Percentiles rank a stretch among this genome's conserved stretches.
Evolutionary conservation across 305 asterid species (phyloP).

Genomic region (Petunia hybrid): DNA sequence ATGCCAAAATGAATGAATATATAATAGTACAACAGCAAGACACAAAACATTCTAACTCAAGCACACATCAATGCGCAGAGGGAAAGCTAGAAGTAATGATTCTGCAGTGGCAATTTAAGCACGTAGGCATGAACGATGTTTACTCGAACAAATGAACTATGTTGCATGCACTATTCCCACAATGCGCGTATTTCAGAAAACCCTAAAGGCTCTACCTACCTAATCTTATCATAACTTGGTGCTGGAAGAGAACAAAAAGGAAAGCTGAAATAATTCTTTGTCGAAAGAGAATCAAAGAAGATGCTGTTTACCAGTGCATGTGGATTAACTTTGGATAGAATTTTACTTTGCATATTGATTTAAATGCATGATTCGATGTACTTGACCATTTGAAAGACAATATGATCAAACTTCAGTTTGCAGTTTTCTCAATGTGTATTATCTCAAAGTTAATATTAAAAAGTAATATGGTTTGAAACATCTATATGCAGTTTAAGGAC

Average conservation of each 20-base stretch:
- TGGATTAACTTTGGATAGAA: neutral
- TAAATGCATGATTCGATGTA: neutral
- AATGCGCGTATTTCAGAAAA: neutral
- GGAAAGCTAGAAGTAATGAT: slow-evolving; percentile 7
- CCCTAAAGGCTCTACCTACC: slow-evolving; percentile 1
- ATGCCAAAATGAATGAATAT: slow-evolving; percentile 31
- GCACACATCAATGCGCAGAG: neutral
- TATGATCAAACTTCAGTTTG: slow-evolving; percentile 14
- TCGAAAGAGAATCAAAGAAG: slow-evolving; percentile 13
- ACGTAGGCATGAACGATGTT: slow-evolving; percentile 18
- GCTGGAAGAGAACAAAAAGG: neutral
- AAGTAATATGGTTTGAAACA: slow-evolving; percentile 10
- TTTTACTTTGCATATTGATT: slow-evolving; percentile 21
- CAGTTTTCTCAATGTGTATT: slow-evolving; percentile 12
- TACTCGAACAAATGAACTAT: slow-evolving; percentile 8
- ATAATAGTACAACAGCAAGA: slow-evolving; percentile 14
- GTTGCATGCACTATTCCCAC: slow-evolving; percentile 18
- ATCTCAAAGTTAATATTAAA: slow-evolving; percentile 19
- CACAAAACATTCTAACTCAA: slow-evolving; percentile 18
- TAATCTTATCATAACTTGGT: slow-evolving; percentile 19
- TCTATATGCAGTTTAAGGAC: slow-evolving; percentile 15
- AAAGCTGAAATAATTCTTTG: neutral
- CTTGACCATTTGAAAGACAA: slow-evolving; percentile 13
- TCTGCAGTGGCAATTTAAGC: slow-evolving; percentile 18
- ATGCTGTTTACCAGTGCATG: slow-evolving; percentile 19